Base-by-base conservation (phyloP, 2,329 filamentous ascomycete species). In the Moelleriella libera region DNA sequence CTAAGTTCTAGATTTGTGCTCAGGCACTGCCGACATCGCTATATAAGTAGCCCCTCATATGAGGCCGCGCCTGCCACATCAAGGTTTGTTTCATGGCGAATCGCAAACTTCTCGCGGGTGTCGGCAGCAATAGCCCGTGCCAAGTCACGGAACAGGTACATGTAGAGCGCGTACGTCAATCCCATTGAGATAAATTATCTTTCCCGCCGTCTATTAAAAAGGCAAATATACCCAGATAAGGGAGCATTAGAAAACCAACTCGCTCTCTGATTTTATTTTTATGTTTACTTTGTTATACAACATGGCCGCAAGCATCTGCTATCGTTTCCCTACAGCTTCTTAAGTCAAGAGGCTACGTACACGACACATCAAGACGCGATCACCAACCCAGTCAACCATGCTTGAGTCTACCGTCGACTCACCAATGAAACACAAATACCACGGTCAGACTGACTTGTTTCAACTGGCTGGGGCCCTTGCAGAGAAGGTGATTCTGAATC, bases 401-500 rank as follows among this genome's bases (percentile, higher is more conserved):
- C 34, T 37, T 3, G 34, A 5, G 34, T 5, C 34, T 8, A 4
- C 34, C 12, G 34, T 37, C 12, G 34, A 37, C 12, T 37, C 34
- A 37, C 34, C 34, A 3, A 37, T 37, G 34, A 37, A 37, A 8
- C 32, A 42, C 40, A 42, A 42, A 4, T 3, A 7, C 12, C 6
- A 42, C 21, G 5, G 40, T 8, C 12, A 42, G 40, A n/a, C 11
- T 8, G 4, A 47, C 31, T 5, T 31, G 30, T 45, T 48, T 30
- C 29, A 41, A 9, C 14, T 41, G 31, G 44, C 44, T 30, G 29
- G 40, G n/a, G 12, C 43, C 41, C 47, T 42, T 32, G 39, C 29
- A 9, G 39, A 47, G 29, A 47, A 44, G 34, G 44, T 47, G 14
- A 47, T 49, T 32, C 45, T 47, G 7, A 49, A 49, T 39, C 48